phyloP scores from a whole-genome alignment of 768 basidiomycete species.

The Suillus lakei region DNA sequence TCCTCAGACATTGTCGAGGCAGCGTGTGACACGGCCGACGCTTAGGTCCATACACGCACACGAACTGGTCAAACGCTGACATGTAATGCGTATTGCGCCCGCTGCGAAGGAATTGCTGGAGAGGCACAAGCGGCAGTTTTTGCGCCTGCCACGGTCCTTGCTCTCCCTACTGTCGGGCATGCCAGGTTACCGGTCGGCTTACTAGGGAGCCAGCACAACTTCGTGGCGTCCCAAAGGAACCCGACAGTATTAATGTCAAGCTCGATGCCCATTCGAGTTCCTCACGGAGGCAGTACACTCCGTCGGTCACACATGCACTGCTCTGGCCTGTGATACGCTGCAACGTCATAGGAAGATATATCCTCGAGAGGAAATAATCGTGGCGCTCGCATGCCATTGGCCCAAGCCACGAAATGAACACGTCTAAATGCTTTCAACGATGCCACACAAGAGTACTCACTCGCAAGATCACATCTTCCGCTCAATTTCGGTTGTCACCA shows the following conservation, averaged over 20 bases:
- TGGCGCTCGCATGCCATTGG: background rate
- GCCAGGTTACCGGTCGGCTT: background rate
- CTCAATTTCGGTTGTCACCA: background rate
- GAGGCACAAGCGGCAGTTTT: background rate
- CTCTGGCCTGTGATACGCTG: background rate
- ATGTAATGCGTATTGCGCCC: background rate
- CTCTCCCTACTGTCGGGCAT: background rate
- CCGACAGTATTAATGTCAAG: background rate
- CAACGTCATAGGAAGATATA: background rate
- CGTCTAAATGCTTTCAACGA: background rate
- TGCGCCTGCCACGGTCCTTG: background rate
- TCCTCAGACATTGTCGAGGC: background rate
- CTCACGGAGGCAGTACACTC: background rate
- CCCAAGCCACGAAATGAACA: background rate
- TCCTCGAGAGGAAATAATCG: background rate
- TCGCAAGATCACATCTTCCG: background rate
- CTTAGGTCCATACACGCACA: no score
- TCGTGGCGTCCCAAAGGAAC: background rate
- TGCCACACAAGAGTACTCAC: background rate
- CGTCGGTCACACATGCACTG: background rate
- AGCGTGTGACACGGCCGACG: background rate
- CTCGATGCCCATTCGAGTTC: background rate
- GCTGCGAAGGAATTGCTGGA: background rate
- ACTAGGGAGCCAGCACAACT: background rate
- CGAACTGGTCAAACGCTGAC: background rate